Evolutionary conservation across 495 filamentous ascomycete genomes (phyloP).

Genomic region (Aspergillus funiculosus): DNA sequence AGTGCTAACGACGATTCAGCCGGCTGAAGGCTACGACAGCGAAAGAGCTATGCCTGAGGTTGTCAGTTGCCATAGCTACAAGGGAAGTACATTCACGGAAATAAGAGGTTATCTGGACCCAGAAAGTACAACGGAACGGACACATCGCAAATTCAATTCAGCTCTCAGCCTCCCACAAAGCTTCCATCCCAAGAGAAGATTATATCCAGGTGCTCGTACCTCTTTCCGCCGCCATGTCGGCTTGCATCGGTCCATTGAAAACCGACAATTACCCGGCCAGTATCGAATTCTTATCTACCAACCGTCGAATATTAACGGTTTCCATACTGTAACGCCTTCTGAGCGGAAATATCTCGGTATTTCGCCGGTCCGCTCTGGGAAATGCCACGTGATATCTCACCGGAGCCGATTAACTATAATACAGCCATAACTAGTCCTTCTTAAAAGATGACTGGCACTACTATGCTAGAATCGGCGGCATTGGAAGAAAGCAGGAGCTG

Average conservation of each 20-base stretch:
- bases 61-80: background rate
- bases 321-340: constrained; percentile 1
- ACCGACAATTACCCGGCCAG: constrained; percentile 19
- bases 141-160: background rate
- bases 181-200: background rate
- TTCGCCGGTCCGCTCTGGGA: constrained; percentile 4
- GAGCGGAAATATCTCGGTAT: constrained; percentile 8
- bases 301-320: no score
- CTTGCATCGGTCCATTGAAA: background rate
- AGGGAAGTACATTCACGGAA: background rate
- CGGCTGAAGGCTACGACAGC: no score
- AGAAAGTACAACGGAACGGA: no score
- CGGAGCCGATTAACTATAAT: no score
- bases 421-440: no score
- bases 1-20: no score
- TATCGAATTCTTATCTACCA: no score
- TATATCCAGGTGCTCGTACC: no score
- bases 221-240: background rate
- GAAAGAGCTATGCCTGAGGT: no score
- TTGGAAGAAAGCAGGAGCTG: no score
- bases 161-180: background rate
- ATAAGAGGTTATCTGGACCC: background rate
- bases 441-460: no score
- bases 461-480: no score
- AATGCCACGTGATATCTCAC: constrained; percentile 20